Conservation (phyloP, 2,329 filamentous ascomycete species). For the Rhynchosporium secalis region DNA sequence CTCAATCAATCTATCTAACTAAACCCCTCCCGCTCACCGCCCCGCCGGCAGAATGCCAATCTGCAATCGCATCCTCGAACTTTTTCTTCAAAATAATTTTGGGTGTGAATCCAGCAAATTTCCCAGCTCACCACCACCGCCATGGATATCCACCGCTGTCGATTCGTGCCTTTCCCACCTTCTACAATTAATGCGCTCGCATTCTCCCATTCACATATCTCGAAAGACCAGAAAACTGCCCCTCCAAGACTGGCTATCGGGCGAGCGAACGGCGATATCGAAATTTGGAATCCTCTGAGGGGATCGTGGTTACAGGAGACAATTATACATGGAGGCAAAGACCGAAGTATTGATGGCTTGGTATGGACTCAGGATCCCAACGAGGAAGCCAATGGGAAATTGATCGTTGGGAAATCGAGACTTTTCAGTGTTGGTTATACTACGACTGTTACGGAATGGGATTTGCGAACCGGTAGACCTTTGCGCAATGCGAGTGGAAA, state of each 20-base stretch:
- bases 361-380: conserved; percentile 88
- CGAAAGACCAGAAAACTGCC: conserved; percentile 52
- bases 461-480: conserved; percentile 75
- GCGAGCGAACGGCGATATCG: conserved; percentile 91
- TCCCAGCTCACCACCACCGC: conserved; percentile 23
- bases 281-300: conserved; percentile 90
- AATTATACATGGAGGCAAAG: conserved; percentile 78
- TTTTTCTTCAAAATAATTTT: conserved; percentile 16
- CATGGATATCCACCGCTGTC: conserved; percentile 97
- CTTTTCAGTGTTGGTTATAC: conserved; percentile 97
- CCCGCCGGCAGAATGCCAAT: neutral
- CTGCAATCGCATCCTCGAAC: conserved; percentile 12
- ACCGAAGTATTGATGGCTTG: conserved; percentile 85
- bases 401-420: conserved; percentile 69
- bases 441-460: conserved; percentile 91
- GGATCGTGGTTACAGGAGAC: conserved; percentile 84
- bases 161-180: conserved; percentile 90
- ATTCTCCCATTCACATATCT: conserved; percentile 74
- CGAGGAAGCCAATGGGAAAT: conserved; percentile 62
- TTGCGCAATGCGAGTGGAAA: conserved; percentile 85
- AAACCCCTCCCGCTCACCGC: conserved; percentile 11
- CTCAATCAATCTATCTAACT: neutral
- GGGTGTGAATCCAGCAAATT: neutral
- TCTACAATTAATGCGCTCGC: conserved; percentile 92
- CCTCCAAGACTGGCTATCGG: conserved; percentile 82